A percentile compares a stretch with the other conserved stretches of the same genome.
Conservation (phyloP, 176 grass and related monocot species). For the Cenchrus purpureus region DNA sequence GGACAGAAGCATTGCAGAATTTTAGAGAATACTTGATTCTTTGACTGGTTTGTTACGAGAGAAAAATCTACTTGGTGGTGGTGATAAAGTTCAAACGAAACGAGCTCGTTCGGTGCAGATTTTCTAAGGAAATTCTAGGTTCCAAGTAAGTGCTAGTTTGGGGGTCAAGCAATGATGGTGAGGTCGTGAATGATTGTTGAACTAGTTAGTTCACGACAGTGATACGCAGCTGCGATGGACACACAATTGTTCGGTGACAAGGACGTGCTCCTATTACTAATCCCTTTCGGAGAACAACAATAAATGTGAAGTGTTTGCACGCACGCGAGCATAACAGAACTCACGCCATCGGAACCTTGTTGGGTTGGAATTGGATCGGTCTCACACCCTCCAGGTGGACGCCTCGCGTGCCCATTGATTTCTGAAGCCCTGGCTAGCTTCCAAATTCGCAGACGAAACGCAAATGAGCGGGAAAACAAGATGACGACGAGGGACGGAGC, state of each 20-base stretch:
- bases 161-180: background rate
- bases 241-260: background rate
- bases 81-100: background rate
- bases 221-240: background rate
- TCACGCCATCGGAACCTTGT: conserved; percentile 43
- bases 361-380: background rate
- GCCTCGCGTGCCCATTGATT: conserved; percentile 52
- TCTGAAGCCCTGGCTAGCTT: conserved; percentile 5
- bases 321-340: conserved; percentile 40
- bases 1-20: background rate
- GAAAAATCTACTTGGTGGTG: too few species aligned
- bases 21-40: background rate
- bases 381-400: conserved; percentile 35
- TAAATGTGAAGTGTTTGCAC: conserved; percentile 48
- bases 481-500: background rate
- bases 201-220: background rate
- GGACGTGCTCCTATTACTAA: conserved; percentile 9
- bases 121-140: background rate
- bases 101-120: background rate
- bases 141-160: background rate
- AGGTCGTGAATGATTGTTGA: conserved; percentile 29
- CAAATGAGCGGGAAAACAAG: conserved; percentile 46
- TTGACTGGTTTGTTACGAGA: too few species aligned
- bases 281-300: background rate
- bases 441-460: conserved; percentile 12